Conservation (phyloP, 106 monocot species). For the Dendrobium chrysotoxum region DNA sequence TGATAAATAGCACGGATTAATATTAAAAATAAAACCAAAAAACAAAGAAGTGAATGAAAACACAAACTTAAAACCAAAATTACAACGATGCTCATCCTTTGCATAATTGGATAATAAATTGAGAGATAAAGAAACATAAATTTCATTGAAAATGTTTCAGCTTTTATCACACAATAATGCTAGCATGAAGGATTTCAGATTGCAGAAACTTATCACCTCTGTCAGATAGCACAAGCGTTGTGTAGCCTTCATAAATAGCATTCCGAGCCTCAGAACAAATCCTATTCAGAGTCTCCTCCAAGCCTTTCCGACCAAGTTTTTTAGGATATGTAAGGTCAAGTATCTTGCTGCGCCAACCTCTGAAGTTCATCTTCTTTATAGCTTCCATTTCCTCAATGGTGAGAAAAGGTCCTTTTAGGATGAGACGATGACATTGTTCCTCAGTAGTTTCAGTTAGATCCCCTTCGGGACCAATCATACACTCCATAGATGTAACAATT, state of each 20-base stretch:
- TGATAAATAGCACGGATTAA: background rate
- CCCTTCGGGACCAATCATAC: slow-evolving; percentile 99
- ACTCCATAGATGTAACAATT: slow-evolving; percentile 98
- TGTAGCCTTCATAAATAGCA: slow-evolving; percentile 89
- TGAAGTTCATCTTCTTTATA: slow-evolving; percentile 88
- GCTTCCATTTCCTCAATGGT: slow-evolving; percentile 94
- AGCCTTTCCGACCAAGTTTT: slow-evolving; percentile 65
- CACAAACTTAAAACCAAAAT: background rate
- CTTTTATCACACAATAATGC: background rate
- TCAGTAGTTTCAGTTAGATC: slow-evolving; percentile 98
- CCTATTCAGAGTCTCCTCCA: slow-evolving; percentile 80
- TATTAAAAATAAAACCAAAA: background rate
- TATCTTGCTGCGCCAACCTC: slow-evolving; percentile 88
- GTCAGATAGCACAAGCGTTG: slow-evolving; percentile 79
- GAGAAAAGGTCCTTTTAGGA: slow-evolving; percentile 72
- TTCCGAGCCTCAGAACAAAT: slow-evolving; percentile 78
- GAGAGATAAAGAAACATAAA: background rate
- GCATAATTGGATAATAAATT: background rate
- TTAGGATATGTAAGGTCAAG: slow-evolving; percentile 83
- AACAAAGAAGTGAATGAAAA: background rate
- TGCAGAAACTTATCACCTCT: slow-evolving; percentile 57
- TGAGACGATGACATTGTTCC: slow-evolving; percentile 78
- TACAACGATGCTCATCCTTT: background rate
- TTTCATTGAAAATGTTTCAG: background rate
- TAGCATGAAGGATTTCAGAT: background rate